Evolutionary conservation across 805 yeast genomes (phyloP), one percentile per base, ranked within the genome.

Genomic region (Yamadazyma tumulicola): DNA sequence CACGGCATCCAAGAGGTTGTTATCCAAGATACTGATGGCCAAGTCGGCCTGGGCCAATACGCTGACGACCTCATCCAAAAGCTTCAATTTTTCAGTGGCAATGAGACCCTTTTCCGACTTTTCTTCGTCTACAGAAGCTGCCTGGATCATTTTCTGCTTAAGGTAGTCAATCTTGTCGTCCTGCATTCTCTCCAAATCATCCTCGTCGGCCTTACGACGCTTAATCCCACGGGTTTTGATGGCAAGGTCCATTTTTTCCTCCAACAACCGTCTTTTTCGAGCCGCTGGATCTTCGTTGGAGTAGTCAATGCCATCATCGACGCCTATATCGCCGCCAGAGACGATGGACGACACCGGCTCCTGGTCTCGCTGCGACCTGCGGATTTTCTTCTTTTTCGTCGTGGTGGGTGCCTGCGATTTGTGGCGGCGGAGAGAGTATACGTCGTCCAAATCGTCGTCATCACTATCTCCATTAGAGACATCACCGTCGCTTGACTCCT

Each of bases 121-220:
- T 47, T 77, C 83, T 33, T 76, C 77, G 59, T 85, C 95, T 52
- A 73, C 61, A 55, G 79, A 81, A 10, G 95, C 95, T 4, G 88
- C 91, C 45, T 79, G 75, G 50, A 88, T 85, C 99, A 93, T 93
- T 59, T 77, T 78, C 49, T 83, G 88, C 46, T 94, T 85, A 47
- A 93, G 70, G 42, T 74, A 73, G 34, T 86, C 79, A 45, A 93
- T 85, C 41, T 77, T 75, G 54, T 89, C 97, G 68, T 93, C 99
- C 56, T 89, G 94, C 81, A 86, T 83, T 52, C 87, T 81, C 56
- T 94, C 97, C 46, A 93, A 65, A 62, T 93, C 98, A 53, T 87
- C 95, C 49, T 93, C 97, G 49, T 85, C 91, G 31, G 83, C 77
- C 51, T 74, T 77, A 49, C 83, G 78, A 39, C 81, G 72, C 43